Evolutionary conservation across 768 basidiomycete species (phyloP).

Genomic region (Xanthoconium purpureum): DNA sequence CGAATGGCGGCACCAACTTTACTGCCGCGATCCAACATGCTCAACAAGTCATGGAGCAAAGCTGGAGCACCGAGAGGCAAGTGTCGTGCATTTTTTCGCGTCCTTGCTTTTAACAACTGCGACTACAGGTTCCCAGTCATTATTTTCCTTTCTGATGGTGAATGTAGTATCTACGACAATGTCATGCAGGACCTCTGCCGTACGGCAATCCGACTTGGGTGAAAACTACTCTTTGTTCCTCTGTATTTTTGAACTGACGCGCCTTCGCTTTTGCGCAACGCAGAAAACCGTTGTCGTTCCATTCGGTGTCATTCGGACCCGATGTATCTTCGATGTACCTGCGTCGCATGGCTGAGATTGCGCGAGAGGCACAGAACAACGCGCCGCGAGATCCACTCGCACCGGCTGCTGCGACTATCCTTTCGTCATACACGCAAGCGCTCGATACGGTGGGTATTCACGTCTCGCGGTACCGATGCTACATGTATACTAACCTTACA

Average conservation of each 20-base stretch:
- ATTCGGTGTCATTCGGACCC: conserved; percentile 55
- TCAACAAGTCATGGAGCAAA: conserved; percentile 38
- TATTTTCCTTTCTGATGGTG: conserved; percentile 47
- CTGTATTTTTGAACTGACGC: background rate
- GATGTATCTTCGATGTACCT: conserved; percentile 27
- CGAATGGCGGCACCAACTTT: conserved; percentile 44
- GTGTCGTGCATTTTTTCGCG: background rate
- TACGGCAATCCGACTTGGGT: conserved; percentile 46
- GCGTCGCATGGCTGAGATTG: conserved; percentile 52
- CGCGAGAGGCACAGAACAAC: conserved; percentile 43
- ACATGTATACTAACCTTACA: too few species aligned
- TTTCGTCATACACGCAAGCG: conserved; percentile 50
- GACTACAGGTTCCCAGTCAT: conserved; percentile 29
- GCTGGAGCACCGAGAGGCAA: conserved; percentile 54
- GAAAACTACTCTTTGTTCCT: too few species aligned
- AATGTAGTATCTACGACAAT: conserved; percentile 39
- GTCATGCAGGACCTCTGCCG: conserved; percentile 41
- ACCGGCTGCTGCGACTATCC: conserved; percentile 31
- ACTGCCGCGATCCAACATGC: conserved; percentile 37
- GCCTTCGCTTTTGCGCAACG: background rate
- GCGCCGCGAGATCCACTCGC: conserved; percentile 40
- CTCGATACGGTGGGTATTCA: conserved; percentile 43
- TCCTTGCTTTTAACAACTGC: background rate
- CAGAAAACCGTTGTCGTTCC: conserved; percentile 57
- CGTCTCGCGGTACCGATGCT: too few species aligned